phyloP scores from a whole-genome alignment of 176 grass and related monocot genomes.

The Eleusine indica region DNA sequence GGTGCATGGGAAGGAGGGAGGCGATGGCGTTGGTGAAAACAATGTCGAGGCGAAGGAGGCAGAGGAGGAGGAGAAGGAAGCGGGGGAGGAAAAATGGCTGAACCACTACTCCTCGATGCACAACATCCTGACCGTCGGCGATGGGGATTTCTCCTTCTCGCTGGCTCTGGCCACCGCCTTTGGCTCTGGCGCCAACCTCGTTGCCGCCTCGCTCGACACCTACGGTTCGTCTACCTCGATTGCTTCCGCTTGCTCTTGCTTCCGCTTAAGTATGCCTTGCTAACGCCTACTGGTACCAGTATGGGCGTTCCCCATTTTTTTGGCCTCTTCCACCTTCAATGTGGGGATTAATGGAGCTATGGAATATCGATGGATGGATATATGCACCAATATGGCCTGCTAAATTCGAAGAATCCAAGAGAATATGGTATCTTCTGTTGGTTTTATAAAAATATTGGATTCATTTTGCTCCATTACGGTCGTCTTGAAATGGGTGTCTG shows the following conservation, averaged over 20 bases:
- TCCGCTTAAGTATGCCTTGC: neutral
- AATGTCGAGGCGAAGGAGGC: neutral
- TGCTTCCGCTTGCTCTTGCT: neutral
- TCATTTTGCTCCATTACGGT: neutral
- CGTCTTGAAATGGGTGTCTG: neutral
- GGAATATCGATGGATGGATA: neutral
- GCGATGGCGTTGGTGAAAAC: neutral
- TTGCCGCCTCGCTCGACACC: constrained; percentile 54
- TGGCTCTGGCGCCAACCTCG: constrained; percentile 54
- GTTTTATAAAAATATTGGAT: neutral
- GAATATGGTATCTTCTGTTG: neutral
- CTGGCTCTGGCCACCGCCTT: constrained; percentile 53
- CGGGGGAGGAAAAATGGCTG: constrained; percentile 38
- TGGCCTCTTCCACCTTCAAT: neutral
- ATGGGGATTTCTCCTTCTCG: constrained; percentile 66
- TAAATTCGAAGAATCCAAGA: neutral
- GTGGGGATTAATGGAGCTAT: neutral
- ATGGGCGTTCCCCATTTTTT: neutral
- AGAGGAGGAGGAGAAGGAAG: neutral
- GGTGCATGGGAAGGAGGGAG: neutral
- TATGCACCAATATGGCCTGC: neutral
- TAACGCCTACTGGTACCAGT: neutral
- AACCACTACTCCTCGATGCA: constrained; percentile 40
- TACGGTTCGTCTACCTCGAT: constrained; percentile 34
- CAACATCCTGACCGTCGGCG: constrained; percentile 48